These are phyloP conservation scores for Xylaria sp. DNA, from an alignment of 2,329 filamentous ascomycete species.

Conservation along the genomic window DNA sequence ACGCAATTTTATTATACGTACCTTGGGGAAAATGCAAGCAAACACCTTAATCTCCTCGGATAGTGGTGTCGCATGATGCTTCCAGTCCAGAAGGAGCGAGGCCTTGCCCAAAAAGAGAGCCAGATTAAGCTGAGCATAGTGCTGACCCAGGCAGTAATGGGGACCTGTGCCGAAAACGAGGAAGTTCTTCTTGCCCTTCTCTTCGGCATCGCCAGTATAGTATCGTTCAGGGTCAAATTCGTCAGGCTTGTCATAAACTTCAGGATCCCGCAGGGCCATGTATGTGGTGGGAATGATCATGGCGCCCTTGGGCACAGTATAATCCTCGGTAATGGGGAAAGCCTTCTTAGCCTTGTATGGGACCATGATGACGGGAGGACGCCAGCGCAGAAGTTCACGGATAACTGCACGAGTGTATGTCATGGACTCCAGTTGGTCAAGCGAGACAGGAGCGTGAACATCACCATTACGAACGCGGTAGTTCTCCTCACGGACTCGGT, in stretches of 20 bases:
- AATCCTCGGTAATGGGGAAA: conserved; percentile 87
- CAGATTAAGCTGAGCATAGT: conserved; percentile 89
- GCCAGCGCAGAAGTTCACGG: conserved; percentile 90
- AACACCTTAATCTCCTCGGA: conserved; percentile 99
- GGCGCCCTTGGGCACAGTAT: conserved; percentile 92
- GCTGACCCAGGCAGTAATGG: conserved; percentile 96
- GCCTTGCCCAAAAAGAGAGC: conserved; percentile 92
- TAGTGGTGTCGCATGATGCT: conserved; percentile 81
- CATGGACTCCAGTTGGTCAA: conserved; percentile 90
- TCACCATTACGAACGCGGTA: conserved; percentile 79
- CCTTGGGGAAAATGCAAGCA: conserved; percentile 97
- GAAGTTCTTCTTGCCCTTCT: conserved; percentile 90
- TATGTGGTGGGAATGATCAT: conserved; percentile 96
- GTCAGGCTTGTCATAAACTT: conserved; percentile 91
- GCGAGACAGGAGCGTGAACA: conserved; percentile 73
- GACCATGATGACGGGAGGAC: conserved; percentile 96
- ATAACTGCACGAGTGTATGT: conserved; percentile 92
- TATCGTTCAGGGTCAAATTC: conserved; percentile 91
- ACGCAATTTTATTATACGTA: conserved; percentile 58
- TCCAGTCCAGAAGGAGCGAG: conserved; percentile 87
- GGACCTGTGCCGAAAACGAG: conserved; percentile 95
- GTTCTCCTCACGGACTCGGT: conserved; percentile 93
- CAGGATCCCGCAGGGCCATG: conserved; percentile 89
- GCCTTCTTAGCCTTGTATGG: conserved; percentile 94
- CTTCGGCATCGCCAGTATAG: conserved; percentile 88